A percentile compares a stretch with the other conserved stretches of the same genome.
Conservation (phyloP, 768 basidiomycete species). For the Lactarius pseudohatsudake region DNA sequence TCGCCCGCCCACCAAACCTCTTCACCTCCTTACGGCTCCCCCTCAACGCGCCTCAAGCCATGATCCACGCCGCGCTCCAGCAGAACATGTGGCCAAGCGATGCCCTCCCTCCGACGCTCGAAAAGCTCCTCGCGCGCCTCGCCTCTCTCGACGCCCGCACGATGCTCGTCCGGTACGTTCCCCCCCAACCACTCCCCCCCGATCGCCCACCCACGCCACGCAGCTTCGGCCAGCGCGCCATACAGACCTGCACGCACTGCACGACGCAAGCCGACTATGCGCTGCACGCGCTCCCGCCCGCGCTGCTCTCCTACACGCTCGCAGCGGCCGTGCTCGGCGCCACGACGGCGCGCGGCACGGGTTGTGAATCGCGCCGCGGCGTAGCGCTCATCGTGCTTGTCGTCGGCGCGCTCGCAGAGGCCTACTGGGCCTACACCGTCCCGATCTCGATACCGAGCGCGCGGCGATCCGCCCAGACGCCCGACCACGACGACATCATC, state of each 20-base stretch:
- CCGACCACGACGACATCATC: neutral
- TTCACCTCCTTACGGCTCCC: constrained; percentile 26
- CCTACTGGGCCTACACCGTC: constrained; percentile 21
- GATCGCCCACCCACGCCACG: neutral
- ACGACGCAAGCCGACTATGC: constrained; percentile 19
- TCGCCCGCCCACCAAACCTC: constrained; percentile 26
- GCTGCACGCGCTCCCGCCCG: constrained; percentile 25
- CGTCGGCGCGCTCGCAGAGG: constrained; percentile 18
- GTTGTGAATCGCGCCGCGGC: constrained; percentile 21
- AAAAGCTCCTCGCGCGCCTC: constrained; percentile 25
- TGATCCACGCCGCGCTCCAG: constrained; percentile 18
- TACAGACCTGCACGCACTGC: constrained; percentile 28
- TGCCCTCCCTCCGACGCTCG: constrained; percentile 21
- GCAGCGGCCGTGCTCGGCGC: constrained; percentile 21
- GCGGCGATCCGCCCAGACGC: constrained; percentile 2
- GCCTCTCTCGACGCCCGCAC: constrained; percentile 27
- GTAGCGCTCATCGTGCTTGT: constrained; percentile 13
- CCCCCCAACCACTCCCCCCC: neutral
- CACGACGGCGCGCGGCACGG: constrained; percentile 23
- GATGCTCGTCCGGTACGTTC: constrained; percentile 26
- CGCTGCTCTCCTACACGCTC: constrained; percentile 27
- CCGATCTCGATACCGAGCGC: constrained; percentile 14
- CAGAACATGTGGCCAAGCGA: neutral
- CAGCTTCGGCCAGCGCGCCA: constrained; percentile 25
- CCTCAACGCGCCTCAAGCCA: constrained; percentile 17